phyloP scores from a whole-genome alignment of 2,329 filamentous ascomycete genomes.

The Nemania sp. region DNA sequence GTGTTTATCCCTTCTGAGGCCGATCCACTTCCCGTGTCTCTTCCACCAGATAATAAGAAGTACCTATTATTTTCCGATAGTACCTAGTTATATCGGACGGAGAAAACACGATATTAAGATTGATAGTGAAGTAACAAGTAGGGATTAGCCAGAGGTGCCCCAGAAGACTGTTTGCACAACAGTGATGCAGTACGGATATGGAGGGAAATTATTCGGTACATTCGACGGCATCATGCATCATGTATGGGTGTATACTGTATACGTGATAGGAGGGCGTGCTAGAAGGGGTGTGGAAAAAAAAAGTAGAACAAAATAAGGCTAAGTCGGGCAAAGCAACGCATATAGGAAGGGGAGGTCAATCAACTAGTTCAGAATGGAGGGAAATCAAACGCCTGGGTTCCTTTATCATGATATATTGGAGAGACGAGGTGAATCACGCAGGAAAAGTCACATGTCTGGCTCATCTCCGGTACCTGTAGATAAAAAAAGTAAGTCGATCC shows the following conservation, averaged over 20 bases:
- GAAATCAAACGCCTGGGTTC: slow-evolving; percentile 16
- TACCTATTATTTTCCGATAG: slow-evolving; percentile 19
- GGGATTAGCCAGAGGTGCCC: slow-evolving; percentile 36
- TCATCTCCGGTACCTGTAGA: slow-evolving; percentile 20
- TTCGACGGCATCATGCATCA: slow-evolving; percentile 42
- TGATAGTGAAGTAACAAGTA: slow-evolving; percentile 39
- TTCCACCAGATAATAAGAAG: slow-evolving; percentile 14
- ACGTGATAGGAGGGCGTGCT: slow-evolving; percentile 22
- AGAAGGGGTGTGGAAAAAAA: slow-evolving; percentile 19
- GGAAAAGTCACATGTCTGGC: slow-evolving; percentile 23
- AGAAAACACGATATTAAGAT: slow-evolving; percentile 25
- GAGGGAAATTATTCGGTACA: slow-evolving; percentile 39
- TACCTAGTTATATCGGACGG: slow-evolving; percentile 27
- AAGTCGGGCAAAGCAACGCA: slow-evolving; percentile 16
- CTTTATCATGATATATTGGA: slow-evolving; percentile 23
- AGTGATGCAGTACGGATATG: slow-evolving; percentile 40
- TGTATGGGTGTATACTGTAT: slow-evolving; percentile 33
- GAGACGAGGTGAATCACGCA: slow-evolving; percentile 19
- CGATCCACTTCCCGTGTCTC: slow-evolving; percentile 18
- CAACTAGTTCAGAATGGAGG: slow-evolving; percentile 10
- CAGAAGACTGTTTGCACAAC: slow-evolving; percentile 39
- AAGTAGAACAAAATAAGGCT: slow-evolving; percentile 11
- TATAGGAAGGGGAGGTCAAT: slow-evolving; percentile 18
- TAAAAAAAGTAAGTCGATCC: slow-evolving; percentile 22
- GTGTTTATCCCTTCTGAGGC: slow-evolving; percentile 20